Conservation (phyloP, 495 filamentous ascomycete species). For the Aspergillus nanangensis region DNA sequence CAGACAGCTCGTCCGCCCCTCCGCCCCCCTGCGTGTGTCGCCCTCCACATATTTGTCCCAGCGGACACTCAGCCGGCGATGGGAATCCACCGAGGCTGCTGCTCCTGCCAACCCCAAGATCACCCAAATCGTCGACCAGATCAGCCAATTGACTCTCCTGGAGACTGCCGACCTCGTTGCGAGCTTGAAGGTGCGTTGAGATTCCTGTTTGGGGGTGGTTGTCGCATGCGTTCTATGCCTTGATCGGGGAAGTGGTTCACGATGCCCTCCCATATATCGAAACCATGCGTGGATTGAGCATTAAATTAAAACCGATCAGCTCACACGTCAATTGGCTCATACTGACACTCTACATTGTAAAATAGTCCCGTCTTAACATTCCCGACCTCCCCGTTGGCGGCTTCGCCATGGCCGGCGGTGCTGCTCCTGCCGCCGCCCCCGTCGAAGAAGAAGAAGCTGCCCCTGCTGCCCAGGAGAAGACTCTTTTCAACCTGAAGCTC, state of each 20-base stretch:
- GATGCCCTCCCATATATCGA: too few species aligned
- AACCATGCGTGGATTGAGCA: too few species aligned
- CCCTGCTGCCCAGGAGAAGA: slow-evolving; percentile 86
- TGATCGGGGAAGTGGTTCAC: too few species aligned
- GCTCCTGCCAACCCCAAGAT: slow-evolving; percentile 77
- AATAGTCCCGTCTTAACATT: slow-evolving; percentile 89
- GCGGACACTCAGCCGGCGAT: slow-evolving; percentile 40
- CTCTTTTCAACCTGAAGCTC: slow-evolving; percentile 93
- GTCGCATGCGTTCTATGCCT: not conserved
- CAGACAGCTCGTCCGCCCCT: slow-evolving; percentile 44
- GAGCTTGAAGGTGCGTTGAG: slow-evolving; percentile 70
- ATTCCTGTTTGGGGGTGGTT: not conserved
- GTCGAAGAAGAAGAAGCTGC: slow-evolving; percentile 82
- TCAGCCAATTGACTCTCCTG: slow-evolving; percentile 92
- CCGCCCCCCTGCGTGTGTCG: slow-evolving; percentile 42
- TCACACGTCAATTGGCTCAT: too few species aligned
- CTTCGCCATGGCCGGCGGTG: slow-evolving; percentile 63
- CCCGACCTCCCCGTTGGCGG: slow-evolving; percentile 93
- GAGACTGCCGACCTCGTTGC: slow-evolving; percentile 96
- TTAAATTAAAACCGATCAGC: too few species aligned
- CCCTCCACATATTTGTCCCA: slow-evolving; percentile 39
- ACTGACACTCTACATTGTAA: not conserved
- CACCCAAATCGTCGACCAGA: slow-evolving; percentile 88
- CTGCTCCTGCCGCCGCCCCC: slow-evolving; percentile 55
- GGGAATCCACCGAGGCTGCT: slow-evolving; percentile 53